Evolutionary conservation across 345 rosid genomes (phyloP).

Genomic region (Cardamine chenopodiifolia): DNA sequence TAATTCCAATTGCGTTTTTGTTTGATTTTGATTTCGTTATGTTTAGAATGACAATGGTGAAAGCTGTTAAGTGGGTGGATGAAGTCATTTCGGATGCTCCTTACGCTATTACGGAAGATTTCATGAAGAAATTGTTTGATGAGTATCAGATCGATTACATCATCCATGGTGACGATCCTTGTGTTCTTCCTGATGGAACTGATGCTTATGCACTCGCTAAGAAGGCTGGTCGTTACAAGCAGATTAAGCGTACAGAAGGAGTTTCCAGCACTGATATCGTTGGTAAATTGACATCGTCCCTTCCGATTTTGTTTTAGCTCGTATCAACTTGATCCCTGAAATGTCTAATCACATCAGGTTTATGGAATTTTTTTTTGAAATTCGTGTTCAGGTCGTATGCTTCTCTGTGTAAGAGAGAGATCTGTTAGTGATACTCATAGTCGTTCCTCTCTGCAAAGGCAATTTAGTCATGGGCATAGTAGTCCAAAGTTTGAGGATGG

Average conservation of each 20-base stretch:
- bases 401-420: slow-evolving; percentile 57
- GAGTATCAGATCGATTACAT: slow-evolving; percentile 86
- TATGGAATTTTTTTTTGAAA: neutral
- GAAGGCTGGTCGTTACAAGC: slow-evolving; percentile 91
- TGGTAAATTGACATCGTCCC: slow-evolving; percentile 50
- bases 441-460: slow-evolving; percentile 45
- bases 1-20: slow-evolving; percentile 1
- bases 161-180: slow-evolving; percentile 97
- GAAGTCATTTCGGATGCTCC: slow-evolving; percentile 90
- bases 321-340: neutral
- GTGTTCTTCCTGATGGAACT: slow-evolving; percentile 92
- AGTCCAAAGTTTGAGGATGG: slow-evolving; percentile 44
- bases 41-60: slow-evolving; percentile 76
- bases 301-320: slow-evolving; percentile 11
- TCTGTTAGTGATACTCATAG: slow-evolving; percentile 40
- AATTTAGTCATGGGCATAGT: slow-evolving; percentile 45
- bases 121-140: slow-evolving; percentile 78
- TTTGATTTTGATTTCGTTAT: slow-evolving; percentile 2
- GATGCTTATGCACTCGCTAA: slow-evolving; percentile 95
- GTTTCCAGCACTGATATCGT: slow-evolving; percentile 99
- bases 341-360: slow-evolving; percentile 4
- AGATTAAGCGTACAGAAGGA: slow-evolving; percentile 97
- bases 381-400: slow-evolving; percentile 71
- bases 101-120: slow-evolving; percentile 83
- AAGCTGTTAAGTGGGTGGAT: slow-evolving; percentile 96